A percentile compares a stretch with the other conserved stretches of the same genome.
Conservation (phyloP, 176 grass and related monocot genomes). For the Rhynchospora tenuis region DNA sequence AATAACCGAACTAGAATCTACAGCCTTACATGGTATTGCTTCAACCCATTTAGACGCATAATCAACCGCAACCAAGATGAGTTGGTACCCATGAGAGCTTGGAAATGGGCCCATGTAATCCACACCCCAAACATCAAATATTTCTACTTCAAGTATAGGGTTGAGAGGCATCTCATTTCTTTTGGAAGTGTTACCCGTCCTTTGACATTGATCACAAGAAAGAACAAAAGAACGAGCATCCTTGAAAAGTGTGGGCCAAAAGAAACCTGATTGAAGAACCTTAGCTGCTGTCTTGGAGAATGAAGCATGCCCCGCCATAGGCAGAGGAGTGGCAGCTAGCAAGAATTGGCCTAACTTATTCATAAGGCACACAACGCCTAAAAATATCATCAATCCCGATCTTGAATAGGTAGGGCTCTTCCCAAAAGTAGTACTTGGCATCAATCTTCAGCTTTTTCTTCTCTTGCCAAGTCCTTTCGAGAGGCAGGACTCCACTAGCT, state of each 20-base stretch:
- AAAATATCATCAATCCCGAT: background rate
- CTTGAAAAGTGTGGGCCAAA: too few species aligned
- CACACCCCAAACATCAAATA: background rate
- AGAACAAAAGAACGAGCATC: too few species aligned
- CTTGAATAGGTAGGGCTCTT: background rate
- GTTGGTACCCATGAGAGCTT: background rate
- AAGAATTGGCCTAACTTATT: too few species aligned
- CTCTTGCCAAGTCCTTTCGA: background rate
- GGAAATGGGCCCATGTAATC: background rate
- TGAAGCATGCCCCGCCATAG: background rate
- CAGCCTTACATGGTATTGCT: too few species aligned
- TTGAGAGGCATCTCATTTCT: background rate
- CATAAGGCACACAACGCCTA: too few species aligned
- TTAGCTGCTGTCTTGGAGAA: background rate
- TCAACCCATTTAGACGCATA: background rate
- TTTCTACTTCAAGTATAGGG: background rate
- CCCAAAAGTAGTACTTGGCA: background rate
- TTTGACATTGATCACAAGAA: too few species aligned
- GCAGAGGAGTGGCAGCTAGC: background rate
- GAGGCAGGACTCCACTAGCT: background rate
- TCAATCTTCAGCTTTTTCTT: background rate
- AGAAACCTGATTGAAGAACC: background rate
- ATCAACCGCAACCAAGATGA: background rate
- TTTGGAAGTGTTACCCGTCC: background rate
- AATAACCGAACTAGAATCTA: too few species aligned